Conservation (phyloP, 768 basidiomycete species). For the Baorangia bicolor region DNA sequence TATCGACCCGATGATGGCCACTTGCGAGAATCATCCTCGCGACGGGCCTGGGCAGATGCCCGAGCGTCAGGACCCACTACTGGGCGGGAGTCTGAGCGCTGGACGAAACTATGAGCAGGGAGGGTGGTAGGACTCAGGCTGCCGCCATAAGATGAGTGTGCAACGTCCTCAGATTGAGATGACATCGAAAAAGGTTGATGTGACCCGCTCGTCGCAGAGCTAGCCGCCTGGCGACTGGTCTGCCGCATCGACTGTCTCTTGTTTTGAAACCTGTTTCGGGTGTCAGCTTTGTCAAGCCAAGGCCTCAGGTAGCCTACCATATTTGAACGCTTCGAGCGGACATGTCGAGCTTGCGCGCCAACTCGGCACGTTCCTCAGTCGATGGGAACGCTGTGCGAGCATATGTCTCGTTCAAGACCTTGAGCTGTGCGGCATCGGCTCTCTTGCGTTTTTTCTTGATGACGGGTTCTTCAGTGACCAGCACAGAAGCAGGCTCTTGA, state of each 20-base stretch:
- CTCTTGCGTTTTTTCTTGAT: constrained; percentile 89
- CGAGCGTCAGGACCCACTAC: constrained; percentile 32
- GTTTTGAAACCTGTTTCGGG: constrained; percentile 73
- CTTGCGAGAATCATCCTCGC: constrained; percentile 47
- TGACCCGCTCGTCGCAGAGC: constrained; percentile 40
- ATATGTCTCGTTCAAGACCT: constrained; percentile 79
- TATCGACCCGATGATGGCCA: constrained; percentile 46
- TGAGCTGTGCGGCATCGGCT: constrained; percentile 76
- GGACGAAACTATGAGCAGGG: constrained; percentile 37
- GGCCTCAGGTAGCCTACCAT: constrained; percentile 49
- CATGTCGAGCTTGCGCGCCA: constrained; percentile 80
- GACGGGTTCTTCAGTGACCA: constrained; percentile 57
- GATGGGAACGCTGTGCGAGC: constrained; percentile 83
- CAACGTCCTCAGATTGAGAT: constrained; percentile 34
- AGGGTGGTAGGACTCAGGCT: constrained; percentile 32
- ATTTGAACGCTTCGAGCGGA: constrained; percentile 84
- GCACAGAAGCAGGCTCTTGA: constrained; percentile 33
- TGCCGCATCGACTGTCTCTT: constrained; percentile 83
- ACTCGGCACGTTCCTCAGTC: constrained; percentile 76
- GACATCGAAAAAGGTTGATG: constrained; percentile 52
- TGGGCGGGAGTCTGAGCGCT: constrained; percentile 42
- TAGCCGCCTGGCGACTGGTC: constrained; percentile 62
- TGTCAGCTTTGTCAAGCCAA: constrained; percentile 20
- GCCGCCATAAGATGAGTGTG: constrained; percentile 35
- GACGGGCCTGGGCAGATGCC: constrained; percentile 39